Evolutionary conservation across 2,329 filamentous ascomycete genomes (phyloP).

Genomic region (Aureobasidium vineae): DNA sequence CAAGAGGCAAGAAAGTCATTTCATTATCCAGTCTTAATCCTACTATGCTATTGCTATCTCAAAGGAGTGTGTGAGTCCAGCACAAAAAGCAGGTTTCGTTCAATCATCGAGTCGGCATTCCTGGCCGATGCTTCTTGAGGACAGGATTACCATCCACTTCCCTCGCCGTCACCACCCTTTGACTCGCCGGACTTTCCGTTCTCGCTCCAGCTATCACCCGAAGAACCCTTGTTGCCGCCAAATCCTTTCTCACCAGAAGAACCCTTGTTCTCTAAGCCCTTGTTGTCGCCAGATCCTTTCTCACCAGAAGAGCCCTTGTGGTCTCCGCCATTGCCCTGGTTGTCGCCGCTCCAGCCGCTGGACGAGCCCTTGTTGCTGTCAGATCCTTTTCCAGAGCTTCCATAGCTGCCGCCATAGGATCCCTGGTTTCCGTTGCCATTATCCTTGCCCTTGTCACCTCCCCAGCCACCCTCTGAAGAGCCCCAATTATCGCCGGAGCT

Average conservation of each 20-base stretch:
- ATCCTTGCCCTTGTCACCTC: not conserved
- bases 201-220: not conserved
- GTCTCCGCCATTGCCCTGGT: not conserved
- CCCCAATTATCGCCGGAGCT: not conserved
- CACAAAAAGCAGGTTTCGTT: not conserved
- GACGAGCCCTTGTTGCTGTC: not conserved
- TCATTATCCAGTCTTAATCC: not conserved
- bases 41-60: not conserved
- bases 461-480: not conserved
- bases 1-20: not conserved
- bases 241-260: not conserved
- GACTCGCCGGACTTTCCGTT: not conserved
- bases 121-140: not conserved
- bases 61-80: slow-evolving; percentile 11
- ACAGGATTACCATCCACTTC: not conserved
- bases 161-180: not conserved
- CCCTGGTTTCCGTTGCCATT: not conserved
- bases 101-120: not conserved
- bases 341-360: not conserved
- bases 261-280: not conserved
- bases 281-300: not conserved
- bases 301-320: not conserved
- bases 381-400: not conserved
- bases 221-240: not conserved
- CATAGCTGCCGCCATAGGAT: not conserved